Percentiles rank a stretch among this genome's conserved stretches.
These are phyloP conservation scores for Lasiodiplodia gonubiensis DNA, from an alignment of 2,329 filamentous ascomycete species.

Conservation along the genomic window DNA sequence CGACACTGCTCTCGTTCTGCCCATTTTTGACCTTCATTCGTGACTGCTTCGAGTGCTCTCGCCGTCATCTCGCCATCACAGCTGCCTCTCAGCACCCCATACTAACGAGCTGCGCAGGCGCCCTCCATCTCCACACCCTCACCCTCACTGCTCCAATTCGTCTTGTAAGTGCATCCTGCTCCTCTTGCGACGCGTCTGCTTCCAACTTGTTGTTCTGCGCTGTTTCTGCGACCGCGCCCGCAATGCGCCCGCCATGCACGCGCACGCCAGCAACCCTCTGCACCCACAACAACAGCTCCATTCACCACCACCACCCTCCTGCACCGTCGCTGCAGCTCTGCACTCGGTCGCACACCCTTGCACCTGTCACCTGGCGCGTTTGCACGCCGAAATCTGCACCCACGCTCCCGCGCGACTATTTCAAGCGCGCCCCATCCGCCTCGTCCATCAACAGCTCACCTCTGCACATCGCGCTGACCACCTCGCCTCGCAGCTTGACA, in stretches of 20 bases:
- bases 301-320: background rate
- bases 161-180: slow-evolving; percentile 30
- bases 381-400: slow-evolving; percentile 11
- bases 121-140: slow-evolving; percentile 14
- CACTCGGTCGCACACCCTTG: slow-evolving; percentile 14
- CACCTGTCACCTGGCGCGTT: background rate
- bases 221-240: slow-evolving; percentile 29
- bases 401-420: slow-evolving; percentile 24
- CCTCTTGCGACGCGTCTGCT: slow-evolving; percentile 21
- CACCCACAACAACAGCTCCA: slow-evolving; percentile 9
- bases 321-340: slow-evolving; percentile 10
- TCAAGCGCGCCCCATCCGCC: slow-evolving; percentile 7
- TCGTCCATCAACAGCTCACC: background rate
- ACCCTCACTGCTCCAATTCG: slow-evolving; percentile 36
- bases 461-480: slow-evolving; percentile 15
- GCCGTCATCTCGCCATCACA: slow-evolving; percentile 24
- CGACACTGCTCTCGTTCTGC: slow-evolving; percentile 32
- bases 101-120: slow-evolving; percentile 15
- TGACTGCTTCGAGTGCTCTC: slow-evolving; percentile 36
- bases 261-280: slow-evolving; percentile 1
- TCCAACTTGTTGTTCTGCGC: slow-evolving; percentile 21
- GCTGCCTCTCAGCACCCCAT: slow-evolving; percentile 7
- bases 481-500: slow-evolving; percentile 8
- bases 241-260: slow-evolving; percentile 26
- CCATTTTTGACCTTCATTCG: slow-evolving; percentile 34